phyloP scores from a whole-genome alignment of 2,329 filamentous ascomycete genomes.

The Huntiella abstrusa region DNA sequence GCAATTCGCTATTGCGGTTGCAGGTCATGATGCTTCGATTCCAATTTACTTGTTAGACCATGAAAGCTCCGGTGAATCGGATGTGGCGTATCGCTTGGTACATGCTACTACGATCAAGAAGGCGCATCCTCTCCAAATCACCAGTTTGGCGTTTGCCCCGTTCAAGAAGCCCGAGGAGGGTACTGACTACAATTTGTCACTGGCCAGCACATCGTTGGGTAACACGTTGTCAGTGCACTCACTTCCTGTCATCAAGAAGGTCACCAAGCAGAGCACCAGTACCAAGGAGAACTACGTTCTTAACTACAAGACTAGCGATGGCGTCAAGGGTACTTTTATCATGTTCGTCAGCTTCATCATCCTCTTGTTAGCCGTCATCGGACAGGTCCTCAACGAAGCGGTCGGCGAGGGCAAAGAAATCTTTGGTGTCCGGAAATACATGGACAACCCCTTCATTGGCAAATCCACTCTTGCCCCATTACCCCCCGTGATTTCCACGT shows the following conservation, averaged over 20 bases:
- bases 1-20: slow-evolving; percentile 66
- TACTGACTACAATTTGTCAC: slow-evolving; percentile 25
- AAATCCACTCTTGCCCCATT: slow-evolving; percentile 7
- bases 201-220: slow-evolving; percentile 65
- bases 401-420: slow-evolving; percentile 36
- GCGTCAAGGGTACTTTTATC: slow-evolving; percentile 33
- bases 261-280: slow-evolving; percentile 20
- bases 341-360: slow-evolving; percentile 25
- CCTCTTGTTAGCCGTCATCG: slow-evolving; percentile 40
- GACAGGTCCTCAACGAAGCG: slow-evolving; percentile 46
- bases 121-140: slow-evolving; percentile 39
- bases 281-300: slow-evolving; percentile 18
- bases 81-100: slow-evolving; percentile 32
- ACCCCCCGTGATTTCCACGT: not conserved
- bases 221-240: slow-evolving; percentile 66
- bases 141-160: slow-evolving; percentile 35
- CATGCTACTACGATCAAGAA: slow-evolving; percentile 33
- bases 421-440: slow-evolving; percentile 17
- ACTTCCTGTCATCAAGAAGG: slow-evolving; percentile 42
- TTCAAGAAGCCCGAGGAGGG: slow-evolving; percentile 25
- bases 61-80: slow-evolving; percentile 25
- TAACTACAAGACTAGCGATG: slow-evolving; percentile 11
- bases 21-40: slow-evolving; percentile 62
- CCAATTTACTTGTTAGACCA: slow-evolving; percentile 63
- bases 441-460: slow-evolving; percentile 8